phyloP scores from a whole-genome alignment of 129 eudicot species.

The Centella asiatica region DNA sequence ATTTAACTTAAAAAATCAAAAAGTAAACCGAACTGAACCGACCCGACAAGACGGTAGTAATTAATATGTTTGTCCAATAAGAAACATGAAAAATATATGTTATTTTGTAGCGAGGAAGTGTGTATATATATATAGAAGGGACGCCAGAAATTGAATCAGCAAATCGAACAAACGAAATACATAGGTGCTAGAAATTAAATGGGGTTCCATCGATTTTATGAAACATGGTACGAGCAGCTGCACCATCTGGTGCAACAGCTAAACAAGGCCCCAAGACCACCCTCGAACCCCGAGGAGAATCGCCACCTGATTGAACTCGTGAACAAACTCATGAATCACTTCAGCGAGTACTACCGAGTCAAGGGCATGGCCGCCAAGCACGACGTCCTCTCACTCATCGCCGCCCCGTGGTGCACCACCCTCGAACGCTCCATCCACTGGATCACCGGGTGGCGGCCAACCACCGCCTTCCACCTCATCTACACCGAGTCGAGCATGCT shows the following conservation, averaged over 20 bases:
- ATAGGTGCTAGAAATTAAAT: background rate
- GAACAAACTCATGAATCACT: constrained; percentile 43
- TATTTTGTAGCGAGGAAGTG: too few relatives aligned
- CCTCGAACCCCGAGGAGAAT: constrained; percentile 34
- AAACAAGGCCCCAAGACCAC: constrained; percentile 29
- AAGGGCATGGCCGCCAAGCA: constrained; percentile 36
- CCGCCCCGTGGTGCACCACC: constrained; percentile 61
- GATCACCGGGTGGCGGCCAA: constrained; percentile 91
- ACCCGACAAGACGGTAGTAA: too few relatives aligned
- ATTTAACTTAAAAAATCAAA: too few relatives aligned
- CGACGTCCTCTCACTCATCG: constrained; percentile 40
- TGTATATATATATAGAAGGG: too few relatives aligned
- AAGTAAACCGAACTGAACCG: too few relatives aligned
- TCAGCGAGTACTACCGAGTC: constrained; percentile 54
- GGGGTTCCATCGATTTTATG: constrained; percentile 53
- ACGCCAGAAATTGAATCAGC: too few relatives aligned
- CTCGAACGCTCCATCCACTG: constrained; percentile 65
- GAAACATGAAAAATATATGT: too few relatives aligned
- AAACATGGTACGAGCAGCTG: constrained; percentile 65
- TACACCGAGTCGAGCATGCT: constrained; percentile 60
- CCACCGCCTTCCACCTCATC: constrained; percentile 69
- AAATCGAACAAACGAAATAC: too few relatives aligned
- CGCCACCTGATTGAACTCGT: constrained; percentile 34
- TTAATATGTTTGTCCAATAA: too few relatives aligned
- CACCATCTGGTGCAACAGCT: constrained; percentile 42